Evolutionary conservation across 2,329 filamentous ascomycete genomes (phyloP), one percentile per base, ranked within the genome.

Genomic region (Hymenoscyphus fructigenus): DNA sequence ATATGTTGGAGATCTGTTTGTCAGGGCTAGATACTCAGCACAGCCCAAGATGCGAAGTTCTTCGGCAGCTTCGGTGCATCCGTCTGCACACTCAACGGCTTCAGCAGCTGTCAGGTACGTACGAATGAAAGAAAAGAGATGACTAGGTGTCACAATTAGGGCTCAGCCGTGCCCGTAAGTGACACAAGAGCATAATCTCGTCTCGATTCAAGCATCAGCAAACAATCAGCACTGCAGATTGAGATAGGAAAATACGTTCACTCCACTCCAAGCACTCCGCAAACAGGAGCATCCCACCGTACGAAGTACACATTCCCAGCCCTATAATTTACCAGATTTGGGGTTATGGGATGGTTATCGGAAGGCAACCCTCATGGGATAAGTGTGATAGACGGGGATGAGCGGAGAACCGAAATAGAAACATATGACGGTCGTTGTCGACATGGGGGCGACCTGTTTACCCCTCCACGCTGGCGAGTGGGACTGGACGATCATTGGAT

Each of bases 341-440:
- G 7, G 47, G 47, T 53, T 23, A 20, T 4, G 20, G 44, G 20
- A 23, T 23, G 20, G 10, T 23, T 12, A 50, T 50, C n/a, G 20
- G 44, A 23, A 29, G 28, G 28, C 28, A 1, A 20, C 20, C 26
- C 26, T 26, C 44, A 50, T 47, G 44, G 20, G 17, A 6, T n/a
- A 26, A 50, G 44, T 50, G 34, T 38, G 34, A 38, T 38, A 2
- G 47, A 53, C 47, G 47, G 20, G 47, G 47, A 23, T 23, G 56
- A 34, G 6, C 29, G 56, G 56, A n/a, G 32, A 20, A 58, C 34
- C 6, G 32, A 58, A 58, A 58, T 58, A 58, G 56, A 32, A 58
- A 20, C 34, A 58, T 36, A 38, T 36, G 29, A 38, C n/a, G 56
- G 56, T 23, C 9, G 32, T 1, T 12, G 12, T 36, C 15, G 47